Evolutionary conservation across 2,329 filamentous ascomycete species (phyloP), one percentile per base, ranked within the genome.

Genomic region (Cladosporium phlei): DNA sequence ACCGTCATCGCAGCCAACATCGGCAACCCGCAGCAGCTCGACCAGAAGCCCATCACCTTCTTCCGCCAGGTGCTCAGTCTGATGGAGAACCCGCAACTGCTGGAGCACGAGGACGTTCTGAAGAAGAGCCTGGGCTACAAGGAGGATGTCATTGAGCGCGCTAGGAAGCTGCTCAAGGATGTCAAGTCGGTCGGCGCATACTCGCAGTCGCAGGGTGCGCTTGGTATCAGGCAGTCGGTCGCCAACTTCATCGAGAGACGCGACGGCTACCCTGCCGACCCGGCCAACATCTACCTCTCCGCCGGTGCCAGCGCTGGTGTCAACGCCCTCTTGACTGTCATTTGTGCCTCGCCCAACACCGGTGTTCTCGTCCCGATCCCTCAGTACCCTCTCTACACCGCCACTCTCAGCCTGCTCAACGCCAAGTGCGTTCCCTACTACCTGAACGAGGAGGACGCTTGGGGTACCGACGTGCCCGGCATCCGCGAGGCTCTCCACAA

Each of bases 11-110:
- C 87, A 53, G 93, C 93, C 70, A 98, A 98, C 73, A 98, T 98
- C 63, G 93, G 93, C 64, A 98, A 98, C 75, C 93, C 93, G 3
- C 93, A 98, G 71, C 93, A 98, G 72, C 82, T 98, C 53, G 93
- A 96, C 72, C 93, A 98, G 78, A 94, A 97, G 77, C 93, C 93
- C 62, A 91, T 98, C 62, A 98, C 93, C 58, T 98, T 96, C 77
- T 96, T 98, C 81, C 84, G 93, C 59, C 91, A 98, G 73, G 93
- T 98, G 21, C 79, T 93, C 61, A 95, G 88, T 70, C 69, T 98
- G 52, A 71, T 97, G 49, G 93, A 98, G 76, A 90, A 97, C 74
- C 93, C 93, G 1, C 67, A 75, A 48, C 75, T 98, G 25, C 76
- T 98, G 50, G 78, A 95, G 63, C 83, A 94, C 59, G 82, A 88